These are phyloP conservation scores for Enterocytospora artemiae DNA, from an alignment of 371 early-diverging fungal species.

Conservation along the genomic window DNA sequence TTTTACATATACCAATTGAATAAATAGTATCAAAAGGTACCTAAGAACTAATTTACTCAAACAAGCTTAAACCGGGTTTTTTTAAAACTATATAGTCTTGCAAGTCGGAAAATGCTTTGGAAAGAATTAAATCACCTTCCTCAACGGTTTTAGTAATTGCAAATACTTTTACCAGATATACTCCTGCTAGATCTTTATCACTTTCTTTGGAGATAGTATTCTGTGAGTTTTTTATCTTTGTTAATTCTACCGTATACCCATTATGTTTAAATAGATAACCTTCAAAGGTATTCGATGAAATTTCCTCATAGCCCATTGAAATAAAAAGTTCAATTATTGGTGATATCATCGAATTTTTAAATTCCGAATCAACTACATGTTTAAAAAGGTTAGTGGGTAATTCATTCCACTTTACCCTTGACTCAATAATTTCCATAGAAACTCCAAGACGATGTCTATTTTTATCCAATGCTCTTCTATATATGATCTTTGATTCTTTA, in stretches of 20 bases:
- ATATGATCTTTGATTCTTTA: too few relatives aligned
- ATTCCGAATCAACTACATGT: too few relatives aligned
- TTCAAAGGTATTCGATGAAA: neutral
- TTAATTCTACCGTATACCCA: conserved; percentile 23
- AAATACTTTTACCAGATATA: conserved; percentile 18
- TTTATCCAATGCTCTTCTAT: too few relatives aligned
- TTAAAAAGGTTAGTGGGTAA: too few relatives aligned
- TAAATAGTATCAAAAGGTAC: too few relatives aligned
- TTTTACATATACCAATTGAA: neutral
- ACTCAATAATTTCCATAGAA: too few relatives aligned
- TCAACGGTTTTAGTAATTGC: neutral
- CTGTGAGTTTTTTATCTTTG: neutral
- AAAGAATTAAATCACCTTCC: conserved; percentile 15
- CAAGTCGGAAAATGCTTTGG: conserved; percentile 2
- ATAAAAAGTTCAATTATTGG: too few relatives aligned
- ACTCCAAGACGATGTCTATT: too few relatives aligned
- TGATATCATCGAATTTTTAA: too few relatives aligned
- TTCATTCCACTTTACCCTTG: too few relatives aligned
- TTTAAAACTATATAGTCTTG: neutral
- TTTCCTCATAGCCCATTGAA: conserved; percentile 1
- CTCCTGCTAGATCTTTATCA: neutral
- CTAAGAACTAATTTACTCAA: too few relatives aligned
- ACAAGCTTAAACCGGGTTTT: too few relatives aligned
- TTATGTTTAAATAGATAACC: neutral
- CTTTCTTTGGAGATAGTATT: neutral